These are phyloP conservation scores for Hortiboletus campestris DNA, from an alignment of 768 basidiomycete species.

Conservation along the genomic window DNA sequence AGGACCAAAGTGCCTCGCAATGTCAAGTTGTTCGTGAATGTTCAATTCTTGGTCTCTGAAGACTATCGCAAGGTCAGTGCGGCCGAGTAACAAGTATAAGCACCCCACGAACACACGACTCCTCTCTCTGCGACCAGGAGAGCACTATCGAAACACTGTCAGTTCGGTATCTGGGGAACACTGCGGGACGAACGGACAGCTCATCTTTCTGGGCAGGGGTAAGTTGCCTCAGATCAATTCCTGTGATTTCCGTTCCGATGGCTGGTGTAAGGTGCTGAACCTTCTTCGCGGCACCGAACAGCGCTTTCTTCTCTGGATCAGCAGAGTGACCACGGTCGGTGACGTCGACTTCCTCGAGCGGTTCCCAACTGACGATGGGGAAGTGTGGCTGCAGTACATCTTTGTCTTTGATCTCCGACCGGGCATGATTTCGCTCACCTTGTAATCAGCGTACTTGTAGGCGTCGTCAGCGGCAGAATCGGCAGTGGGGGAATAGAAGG, in stretches of 20 bases:
- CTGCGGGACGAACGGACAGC: slow-evolving; percentile 44
- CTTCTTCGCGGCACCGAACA: slow-evolving; percentile 64
- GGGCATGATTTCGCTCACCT: slow-evolving; percentile 37
- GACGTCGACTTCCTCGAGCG: slow-evolving; percentile 55
- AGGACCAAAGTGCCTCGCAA: slow-evolving; percentile 69
- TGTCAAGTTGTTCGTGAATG: slow-evolving; percentile 67
- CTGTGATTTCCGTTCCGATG: slow-evolving; percentile 73
- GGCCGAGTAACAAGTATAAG: too few relatives aligned
- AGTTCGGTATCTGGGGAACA: background rate
- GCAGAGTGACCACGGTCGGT: slow-evolving; percentile 67
- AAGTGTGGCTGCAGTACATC: slow-evolving; percentile 51
- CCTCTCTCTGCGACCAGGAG: slow-evolving; percentile 73
- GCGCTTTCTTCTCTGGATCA: slow-evolving; percentile 63
- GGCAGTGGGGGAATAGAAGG: slow-evolving; percentile 65
- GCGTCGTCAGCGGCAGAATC: slow-evolving; percentile 47
- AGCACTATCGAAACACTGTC: slow-evolving; percentile 42
- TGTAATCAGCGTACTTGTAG: slow-evolving; percentile 59
- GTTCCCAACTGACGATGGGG: slow-evolving; percentile 63
- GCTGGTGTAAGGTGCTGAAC: slow-evolving; percentile 66
- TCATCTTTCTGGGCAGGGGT: slow-evolving; percentile 73
- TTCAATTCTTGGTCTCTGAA: slow-evolving; percentile 72
- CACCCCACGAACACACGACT: slow-evolving; percentile 58
- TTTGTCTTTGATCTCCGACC: background rate
- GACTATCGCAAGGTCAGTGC: slow-evolving; percentile 39
- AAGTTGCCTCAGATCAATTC: slow-evolving; percentile 71